Percentiles rank a stretch among this genome's conserved stretches.
phyloP scores from a whole-genome alignment of 129 eudicot genomes.

The sunflower (Helianthus annuus) region HanXRQr2.0-SUNRISE NC_035438.2:30373533-30374032 shows the following conservation, averaged over 20 bases:
- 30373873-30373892: background rate
- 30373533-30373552: constrained; percentile 81
- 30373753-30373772: background rate
- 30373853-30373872: background rate
- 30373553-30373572: constrained; percentile 63
- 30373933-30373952: background rate
- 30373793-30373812: background rate
- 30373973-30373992: background rate
- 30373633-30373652: background rate
- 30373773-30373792: too few relatives aligned
- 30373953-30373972: background rate
- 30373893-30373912: background rate
- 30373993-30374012: constrained; percentile 73
- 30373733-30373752: background rate
- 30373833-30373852: background rate
- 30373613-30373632: background rate
- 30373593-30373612: constrained; percentile 51
- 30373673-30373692: background rate
- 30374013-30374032: constrained; percentile 67
- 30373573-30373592: constrained; percentile 84
- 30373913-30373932: background rate
- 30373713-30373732: background rate
- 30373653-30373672: background rate
- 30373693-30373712: constrained; percentile 4
- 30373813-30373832: background rate